Evolutionary conservation across 495 filamentous ascomycete species (phyloP), one percentile per base, ranked within the genome.

Genomic region (Hyaloscypha bicolor): DNA sequence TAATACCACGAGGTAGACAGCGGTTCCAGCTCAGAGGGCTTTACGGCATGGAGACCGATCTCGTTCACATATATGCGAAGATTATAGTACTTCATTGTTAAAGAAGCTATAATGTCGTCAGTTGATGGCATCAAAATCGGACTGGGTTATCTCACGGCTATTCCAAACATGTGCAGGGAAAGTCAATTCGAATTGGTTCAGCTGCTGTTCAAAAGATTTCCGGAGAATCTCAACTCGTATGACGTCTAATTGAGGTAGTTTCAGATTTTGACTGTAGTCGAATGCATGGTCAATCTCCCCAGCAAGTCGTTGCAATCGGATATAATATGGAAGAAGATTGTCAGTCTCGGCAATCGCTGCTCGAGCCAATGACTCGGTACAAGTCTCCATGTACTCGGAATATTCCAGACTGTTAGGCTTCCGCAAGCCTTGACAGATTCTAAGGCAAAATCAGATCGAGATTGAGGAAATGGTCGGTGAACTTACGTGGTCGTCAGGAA

Each of bases 401-500:
- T 69, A 66, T 37, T 55, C 59, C 4, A 73, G n/a, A 29, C 31
- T 60, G 9, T 29, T 67, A 14, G 72, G 69, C 42, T 72, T 73
- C 42, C 63, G 60, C 22, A 71, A 51, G 8, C 56, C 60, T 21
- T 42, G 55, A 59, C 64, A 65, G 6, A 69, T 21, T 4, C 69
- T 71, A 30, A 9, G 33, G 6, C 31, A 22, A 19, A 45, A 30
- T 59, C 22, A 45, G 42, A 56, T 9, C 19, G 22, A 62, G 25
- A 31, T 32, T 60, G 2, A 62, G 37, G 14, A 4, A 45, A 14
- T 52, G 0, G n/a, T 52, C 1, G 9, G 35, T 37, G 11, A 25
- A 64, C 69, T 64, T 73, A 77, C 74, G 69, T 60, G 33, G 76
- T 73, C n/a, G 68, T 72, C 22, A 77, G 32, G 29, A 63, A 74